Evolutionary conservation across 441 rosid species (phyloP), one percentile per base, ranked within the genome.

Genomic region (Adansonia madagascariensis): DNA sequence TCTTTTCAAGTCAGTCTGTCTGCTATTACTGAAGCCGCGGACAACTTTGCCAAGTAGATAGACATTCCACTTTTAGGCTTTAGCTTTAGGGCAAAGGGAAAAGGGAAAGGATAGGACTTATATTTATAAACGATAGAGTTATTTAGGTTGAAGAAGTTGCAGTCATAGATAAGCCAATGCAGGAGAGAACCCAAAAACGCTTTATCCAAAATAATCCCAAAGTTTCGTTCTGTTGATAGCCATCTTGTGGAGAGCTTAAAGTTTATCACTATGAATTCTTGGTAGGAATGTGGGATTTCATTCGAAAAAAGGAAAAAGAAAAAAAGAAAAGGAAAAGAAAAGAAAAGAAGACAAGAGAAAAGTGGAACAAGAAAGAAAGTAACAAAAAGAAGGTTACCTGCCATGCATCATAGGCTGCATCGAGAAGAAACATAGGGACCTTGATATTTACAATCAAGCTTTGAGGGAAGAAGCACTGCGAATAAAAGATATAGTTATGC

Each of bases 381-480:
- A 41, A 41, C 14, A 55, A 20, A 66, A 47, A 18, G 64, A 41
- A 43, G 49, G 9, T 44, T 77, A 77, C 79, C 88, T 84, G 88
- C 88, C 87, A 87, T 18, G 78, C 80, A 75, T 84, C 88, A 47
- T 87, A 87, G 0, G 88, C 90, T 15, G 90, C 82, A 65, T 87
- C 85, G 69, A 87, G 83, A 78, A 85, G 80, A 74, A 87, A 87
- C 71, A 85, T 72, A 9, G 88, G 90, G 68, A 88, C 85, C 77
- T 79, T 80, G 50, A 87, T 64, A 77, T 84, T 76, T 24, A 80
- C 74, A 18, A 87, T 47, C 78, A 82, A 65, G 79, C 85, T 75
- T 77, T 85, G 84, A 27, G 90, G 90, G 82, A 87, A 87, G 80
- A 85, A 87, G 79, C 90, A 87, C 88, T 87, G 78, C 3, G 39